Conservation (phyloP, 768 basidiomycete genomes). For the Cyathus striatus region DNA sequence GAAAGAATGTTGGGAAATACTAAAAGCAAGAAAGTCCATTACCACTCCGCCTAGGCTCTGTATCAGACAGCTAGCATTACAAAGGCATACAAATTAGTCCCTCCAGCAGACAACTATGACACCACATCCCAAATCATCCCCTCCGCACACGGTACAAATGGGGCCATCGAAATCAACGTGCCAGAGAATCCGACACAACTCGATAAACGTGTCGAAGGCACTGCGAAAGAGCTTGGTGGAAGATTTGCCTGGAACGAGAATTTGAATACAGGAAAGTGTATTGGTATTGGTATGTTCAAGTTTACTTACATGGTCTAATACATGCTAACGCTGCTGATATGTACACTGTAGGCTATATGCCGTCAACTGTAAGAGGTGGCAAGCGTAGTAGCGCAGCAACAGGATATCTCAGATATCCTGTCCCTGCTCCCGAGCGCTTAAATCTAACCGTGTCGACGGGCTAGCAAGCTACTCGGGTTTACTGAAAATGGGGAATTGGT, state of each 20-base stretch:
- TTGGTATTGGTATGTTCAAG: conserved; percentile 5
- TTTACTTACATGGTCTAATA: too few relatives aligned
- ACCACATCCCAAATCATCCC: conserved; percentile 16
- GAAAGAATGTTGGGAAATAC: conserved; percentile 22
- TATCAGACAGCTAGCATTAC: neutral
- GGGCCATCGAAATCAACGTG: neutral
- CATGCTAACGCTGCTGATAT: too few relatives aligned
- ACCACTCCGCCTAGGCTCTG: conserved; percentile 4
- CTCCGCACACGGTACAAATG: conserved; percentile 16
- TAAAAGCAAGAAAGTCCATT: conserved; percentile 15
- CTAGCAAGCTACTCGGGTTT: conserved; percentile 9
- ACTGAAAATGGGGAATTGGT: too few relatives aligned
- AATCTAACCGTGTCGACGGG: neutral
- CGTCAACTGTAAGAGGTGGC: neutral
- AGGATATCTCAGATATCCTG: neutral
- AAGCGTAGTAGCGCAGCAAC: conserved; percentile 1
- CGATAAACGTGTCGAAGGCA: neutral
- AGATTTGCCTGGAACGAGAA: conserved; percentile 6
- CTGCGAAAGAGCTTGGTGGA: conserved; percentile 1
- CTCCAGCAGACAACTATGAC: too few relatives aligned
- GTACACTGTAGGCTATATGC: conserved; percentile 1
- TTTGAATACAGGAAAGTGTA: conserved; percentile 3
- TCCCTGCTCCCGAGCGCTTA: neutral
- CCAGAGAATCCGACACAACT: conserved; percentile 2
- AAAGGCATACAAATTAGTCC: conserved; percentile 1